Conservation (phyloP, 352 stramenopile genomes). For the Pythium monospermum region DNA sequence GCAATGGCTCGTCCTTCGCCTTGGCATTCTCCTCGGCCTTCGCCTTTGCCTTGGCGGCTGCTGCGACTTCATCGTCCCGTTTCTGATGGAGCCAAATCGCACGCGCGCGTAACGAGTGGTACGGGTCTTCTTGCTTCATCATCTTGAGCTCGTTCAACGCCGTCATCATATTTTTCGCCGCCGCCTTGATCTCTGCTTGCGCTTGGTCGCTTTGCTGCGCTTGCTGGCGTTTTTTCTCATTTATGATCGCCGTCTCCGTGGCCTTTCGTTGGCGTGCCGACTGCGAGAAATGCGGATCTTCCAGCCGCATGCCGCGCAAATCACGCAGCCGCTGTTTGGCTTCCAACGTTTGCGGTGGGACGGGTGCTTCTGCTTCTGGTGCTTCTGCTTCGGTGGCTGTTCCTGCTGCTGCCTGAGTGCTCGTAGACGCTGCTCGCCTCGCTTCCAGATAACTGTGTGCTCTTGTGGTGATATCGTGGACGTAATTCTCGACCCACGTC, state of each 20-base stretch:
- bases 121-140: conserved; percentile 27
- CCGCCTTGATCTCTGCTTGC: conserved; percentile 1
- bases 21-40: neutral
- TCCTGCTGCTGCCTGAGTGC: neutral
- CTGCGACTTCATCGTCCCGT: neutral
- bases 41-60: neutral
- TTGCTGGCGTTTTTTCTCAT: neutral
- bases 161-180: conserved; percentile 7
- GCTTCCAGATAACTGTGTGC: neutral
- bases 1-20: neutral
- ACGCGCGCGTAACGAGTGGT: conserved; percentile 4
- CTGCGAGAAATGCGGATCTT: conserved; percentile 49
- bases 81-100: conserved; percentile 6
- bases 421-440: neutral
- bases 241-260: conserved; percentile 27
- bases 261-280: conserved; percentile 36
- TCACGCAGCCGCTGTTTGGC: conserved; percentile 53
- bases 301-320: conserved; percentile 55
- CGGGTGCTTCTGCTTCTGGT: neutral
- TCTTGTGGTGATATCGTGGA: conserved; percentile 12
- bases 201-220: neutral
- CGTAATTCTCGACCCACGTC: conserved; percentile 80
- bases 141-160: conserved; percentile 5
- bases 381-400: neutral
- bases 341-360: neutral